Conservation (phyloP, 306 rosid genomes). For the Dryas drummondii region DNA sequence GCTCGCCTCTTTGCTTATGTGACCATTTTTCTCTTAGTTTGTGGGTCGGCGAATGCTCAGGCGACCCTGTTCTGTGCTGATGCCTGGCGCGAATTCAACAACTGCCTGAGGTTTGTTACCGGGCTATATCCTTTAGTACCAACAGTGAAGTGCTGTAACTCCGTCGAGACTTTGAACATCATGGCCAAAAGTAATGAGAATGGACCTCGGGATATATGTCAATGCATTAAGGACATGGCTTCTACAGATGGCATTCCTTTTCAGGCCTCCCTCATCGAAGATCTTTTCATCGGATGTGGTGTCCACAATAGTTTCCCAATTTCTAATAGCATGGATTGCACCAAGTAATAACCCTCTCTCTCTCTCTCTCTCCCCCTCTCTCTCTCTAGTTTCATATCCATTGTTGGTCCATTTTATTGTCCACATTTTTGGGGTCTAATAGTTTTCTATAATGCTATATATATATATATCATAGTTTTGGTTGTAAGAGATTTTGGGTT, state of each 20-base stretch:
- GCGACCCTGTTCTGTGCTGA: not conserved
- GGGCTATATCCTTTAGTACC: not conserved
- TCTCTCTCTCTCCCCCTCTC: not conserved
- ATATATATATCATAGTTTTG: too few relatives aligned
- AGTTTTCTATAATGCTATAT: too few relatives aligned
- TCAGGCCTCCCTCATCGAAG: slow-evolving; percentile 3
- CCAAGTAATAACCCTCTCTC: not conserved
- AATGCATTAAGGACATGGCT: slow-evolving; percentile 2
- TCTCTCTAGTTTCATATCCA: too few relatives aligned
- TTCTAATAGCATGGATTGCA: slow-evolving; percentile 17
- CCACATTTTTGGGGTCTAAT: too few relatives aligned
- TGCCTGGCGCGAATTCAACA: slow-evolving; percentile 2
- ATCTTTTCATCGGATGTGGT: not conserved
- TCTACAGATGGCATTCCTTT: not conserved
- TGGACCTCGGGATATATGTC: not conserved
- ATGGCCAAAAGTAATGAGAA: not conserved
- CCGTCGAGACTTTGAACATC: not conserved
- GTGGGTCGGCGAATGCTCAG: not conserved
- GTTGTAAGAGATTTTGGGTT: too few relatives aligned
- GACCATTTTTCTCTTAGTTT: not conserved
- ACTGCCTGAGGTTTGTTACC: not conserved
- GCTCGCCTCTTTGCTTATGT: not conserved
- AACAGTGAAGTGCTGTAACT: not conserved
- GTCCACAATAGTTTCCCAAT: slow-evolving; percentile 8
- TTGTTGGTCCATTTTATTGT: too few relatives aligned